These are phyloP conservation scores for Thraustochytrium sp. DNA, from an alignment of 352 stramenopile species.

Conservation along the genomic window DNA sequence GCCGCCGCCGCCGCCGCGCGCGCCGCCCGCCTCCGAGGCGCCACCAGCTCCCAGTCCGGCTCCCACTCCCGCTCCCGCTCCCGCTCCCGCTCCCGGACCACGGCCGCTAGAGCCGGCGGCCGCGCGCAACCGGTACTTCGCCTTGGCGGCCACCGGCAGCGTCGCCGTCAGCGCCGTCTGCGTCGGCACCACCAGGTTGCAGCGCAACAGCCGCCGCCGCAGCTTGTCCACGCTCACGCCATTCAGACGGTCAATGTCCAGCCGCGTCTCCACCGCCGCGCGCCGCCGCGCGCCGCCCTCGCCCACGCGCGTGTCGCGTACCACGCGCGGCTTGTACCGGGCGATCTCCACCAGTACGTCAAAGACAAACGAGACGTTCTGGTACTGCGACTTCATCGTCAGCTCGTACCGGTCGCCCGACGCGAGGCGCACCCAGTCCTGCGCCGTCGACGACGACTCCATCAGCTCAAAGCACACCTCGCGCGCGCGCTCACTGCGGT, in stretches of 20 bases:
- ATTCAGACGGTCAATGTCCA: background rate
- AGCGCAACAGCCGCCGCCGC: conserved; percentile 60
- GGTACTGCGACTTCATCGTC: background rate
- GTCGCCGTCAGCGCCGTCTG: conserved; percentile 47
- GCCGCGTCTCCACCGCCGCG: conserved; percentile 47
- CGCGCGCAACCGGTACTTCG: background rate
- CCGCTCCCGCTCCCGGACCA: background rate
- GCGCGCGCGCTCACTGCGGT: conserved; percentile 50
- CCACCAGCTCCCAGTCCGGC: too few species aligned
- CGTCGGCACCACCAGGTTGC: conserved; percentile 43
- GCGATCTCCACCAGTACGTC: conserved; percentile 86
- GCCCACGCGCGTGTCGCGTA: conserved; percentile 56
- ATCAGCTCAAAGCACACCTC: conserved; percentile 54
- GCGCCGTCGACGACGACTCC: conserved; percentile 61
- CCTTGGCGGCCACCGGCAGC: conserved; percentile 33
- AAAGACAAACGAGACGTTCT: conserved; percentile 65
- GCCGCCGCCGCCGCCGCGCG: too few species aligned
- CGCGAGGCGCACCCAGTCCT: conserved; percentile 47
- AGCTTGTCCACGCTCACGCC: conserved; percentile 47
- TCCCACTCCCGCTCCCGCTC: too few species aligned
- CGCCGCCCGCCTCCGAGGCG: too few species aligned
- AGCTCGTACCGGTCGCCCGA: conserved; percentile 52
- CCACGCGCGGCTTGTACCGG: conserved; percentile 53
- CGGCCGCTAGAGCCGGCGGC: too few species aligned
- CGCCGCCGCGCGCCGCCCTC: background rate